These are phyloP conservation scores for Teratosphaeria nubilosa DNA, from an alignment of 2,329 filamentous ascomycete genomes.

Conservation along the genomic window DNA sequence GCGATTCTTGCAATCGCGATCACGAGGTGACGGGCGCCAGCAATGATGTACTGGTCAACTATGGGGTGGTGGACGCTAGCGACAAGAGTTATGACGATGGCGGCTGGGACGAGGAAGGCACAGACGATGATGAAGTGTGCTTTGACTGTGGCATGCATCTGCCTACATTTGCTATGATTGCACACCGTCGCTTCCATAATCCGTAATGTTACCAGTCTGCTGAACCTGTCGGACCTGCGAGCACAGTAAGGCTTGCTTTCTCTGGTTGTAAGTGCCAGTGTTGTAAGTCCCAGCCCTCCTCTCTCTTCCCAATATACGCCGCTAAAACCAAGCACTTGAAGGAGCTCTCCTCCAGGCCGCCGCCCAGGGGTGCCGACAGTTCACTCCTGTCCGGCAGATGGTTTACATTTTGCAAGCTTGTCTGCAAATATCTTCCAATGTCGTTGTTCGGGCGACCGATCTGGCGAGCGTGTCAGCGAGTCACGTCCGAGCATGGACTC, in stretches of 20 bases:
- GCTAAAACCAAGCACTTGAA: not conserved
- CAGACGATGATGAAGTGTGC: conserved; percentile 27
- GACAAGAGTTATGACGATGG: not conserved
- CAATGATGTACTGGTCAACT: conserved; percentile 6
- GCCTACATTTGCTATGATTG: conserved; percentile 48
- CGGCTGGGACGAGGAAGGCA: conserved; percentile 3
- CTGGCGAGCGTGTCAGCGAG: not conserved
- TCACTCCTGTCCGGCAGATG: not conserved
- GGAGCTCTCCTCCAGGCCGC: not conserved
- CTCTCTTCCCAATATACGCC: not conserved
- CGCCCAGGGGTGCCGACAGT: not conserved
- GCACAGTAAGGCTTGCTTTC: not conserved
- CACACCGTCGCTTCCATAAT: conserved; percentile 46
- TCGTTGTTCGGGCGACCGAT: not conserved
- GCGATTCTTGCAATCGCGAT: not conserved
- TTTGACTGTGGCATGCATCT: conserved; percentile 43
- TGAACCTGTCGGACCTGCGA: not conserved
- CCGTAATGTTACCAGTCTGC: not conserved
- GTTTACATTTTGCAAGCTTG: not conserved
- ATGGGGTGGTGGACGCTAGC: not conserved
- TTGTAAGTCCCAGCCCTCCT: not conserved
- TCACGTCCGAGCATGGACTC: too few relatives aligned
- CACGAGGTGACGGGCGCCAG: not conserved
- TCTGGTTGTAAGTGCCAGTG: not conserved
- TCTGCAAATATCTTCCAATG: not conserved